Evolutionary conservation across 371 early-diverging fungal genomes (phyloP).

Genomic region (Choanephora cucurbitarum): DNA sequence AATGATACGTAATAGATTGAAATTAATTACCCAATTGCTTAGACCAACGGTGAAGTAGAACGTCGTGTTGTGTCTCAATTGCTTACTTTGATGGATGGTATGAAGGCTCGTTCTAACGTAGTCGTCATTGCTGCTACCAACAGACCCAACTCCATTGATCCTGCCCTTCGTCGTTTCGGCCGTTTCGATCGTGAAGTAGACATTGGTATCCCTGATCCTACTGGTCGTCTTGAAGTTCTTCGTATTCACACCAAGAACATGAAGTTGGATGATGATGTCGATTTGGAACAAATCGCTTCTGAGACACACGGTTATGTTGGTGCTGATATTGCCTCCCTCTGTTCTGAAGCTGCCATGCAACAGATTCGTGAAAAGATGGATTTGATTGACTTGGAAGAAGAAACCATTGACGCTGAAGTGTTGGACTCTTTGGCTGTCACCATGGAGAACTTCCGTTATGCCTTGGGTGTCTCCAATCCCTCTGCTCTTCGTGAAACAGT

Average conservation of each 20-base stretch:
- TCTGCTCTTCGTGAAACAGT: constrained; percentile 99
- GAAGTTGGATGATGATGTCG: constrained; percentile 97
- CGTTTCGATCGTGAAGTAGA: constrained; percentile 99
- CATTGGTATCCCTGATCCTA: constrained; percentile 99
- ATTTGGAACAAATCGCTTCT: constrained; percentile 97
- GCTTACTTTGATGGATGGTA: constrained; percentile 99
- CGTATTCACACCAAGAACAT: constrained; percentile 99
- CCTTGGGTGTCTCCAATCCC: constrained; percentile 97
- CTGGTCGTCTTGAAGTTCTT: constrained; percentile 98
- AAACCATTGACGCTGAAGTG: constrained; percentile 98
- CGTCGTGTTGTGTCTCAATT: constrained; percentile 99
- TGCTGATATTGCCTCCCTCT: constrained; percentile 98
- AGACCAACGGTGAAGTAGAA: constrained; percentile 99
- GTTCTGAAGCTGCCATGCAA: constrained; percentile 99
- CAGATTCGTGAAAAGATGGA: constrained; percentile 99
- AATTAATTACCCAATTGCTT: constrained; percentile 7
- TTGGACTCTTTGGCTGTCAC: constrained; percentile 98
- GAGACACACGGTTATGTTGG: constrained; percentile 99
- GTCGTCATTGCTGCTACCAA: constrained; percentile 99
- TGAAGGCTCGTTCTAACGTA: constrained; percentile 97
- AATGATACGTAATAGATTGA: neutral
- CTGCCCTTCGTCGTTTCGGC: constrained; percentile 99
- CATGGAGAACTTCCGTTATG: constrained; percentile 98
- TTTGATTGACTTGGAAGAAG: constrained; percentile 98
- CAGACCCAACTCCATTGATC: constrained; percentile 99